These are phyloP conservation scores for Aspergillus sp. DNA, from an alignment of 2,329 filamentous ascomycete genomes.

Conservation along the genomic window DNA sequence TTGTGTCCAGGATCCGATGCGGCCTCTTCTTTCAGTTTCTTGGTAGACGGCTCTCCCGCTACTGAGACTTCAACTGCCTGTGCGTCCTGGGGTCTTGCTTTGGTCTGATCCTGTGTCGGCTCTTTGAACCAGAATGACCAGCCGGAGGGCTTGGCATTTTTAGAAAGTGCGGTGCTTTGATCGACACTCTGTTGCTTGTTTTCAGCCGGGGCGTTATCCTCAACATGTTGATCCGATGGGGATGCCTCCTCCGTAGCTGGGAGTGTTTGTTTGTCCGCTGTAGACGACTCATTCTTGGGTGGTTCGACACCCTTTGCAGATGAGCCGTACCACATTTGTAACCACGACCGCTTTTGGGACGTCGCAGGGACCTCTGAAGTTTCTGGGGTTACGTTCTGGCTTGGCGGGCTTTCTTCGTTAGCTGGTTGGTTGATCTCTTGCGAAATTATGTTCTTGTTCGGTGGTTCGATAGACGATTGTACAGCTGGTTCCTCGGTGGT, in stretches of 20 bases:
- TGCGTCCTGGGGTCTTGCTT: constrained; percentile 23
- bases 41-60: constrained; percentile 16
- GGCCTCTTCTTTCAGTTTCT: constrained; percentile 15
- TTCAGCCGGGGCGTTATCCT: constrained; percentile 17
- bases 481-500: constrained; percentile 10
- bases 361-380: constrained; percentile 13
- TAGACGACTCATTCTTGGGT: constrained; percentile 12
- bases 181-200: constrained; percentile 5
- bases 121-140: constrained; percentile 45
- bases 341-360: constrained; percentile 41
- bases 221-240: constrained; percentile 8
- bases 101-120: constrained; percentile 22
- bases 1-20: constrained; percentile 22
- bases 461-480: constrained; percentile 12
- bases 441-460: constrained; percentile 8
- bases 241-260: constrained; percentile 10
- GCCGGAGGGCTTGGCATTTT: constrained; percentile 29
- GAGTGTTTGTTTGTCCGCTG: constrained; percentile 11
- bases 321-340: constrained; percentile 43
- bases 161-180: constrained; percentile 18
- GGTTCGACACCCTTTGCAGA: constrained; percentile 25
- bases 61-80: constrained; percentile 24
- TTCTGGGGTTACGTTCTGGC: constrained; percentile 12
- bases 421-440: constrained; percentile 11
- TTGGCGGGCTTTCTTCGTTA: constrained; percentile 6